These are phyloP conservation scores for Neobulgaria alba DNA, from an alignment of 2,329 filamentous ascomycete species.

Conservation along the genomic window DNA sequence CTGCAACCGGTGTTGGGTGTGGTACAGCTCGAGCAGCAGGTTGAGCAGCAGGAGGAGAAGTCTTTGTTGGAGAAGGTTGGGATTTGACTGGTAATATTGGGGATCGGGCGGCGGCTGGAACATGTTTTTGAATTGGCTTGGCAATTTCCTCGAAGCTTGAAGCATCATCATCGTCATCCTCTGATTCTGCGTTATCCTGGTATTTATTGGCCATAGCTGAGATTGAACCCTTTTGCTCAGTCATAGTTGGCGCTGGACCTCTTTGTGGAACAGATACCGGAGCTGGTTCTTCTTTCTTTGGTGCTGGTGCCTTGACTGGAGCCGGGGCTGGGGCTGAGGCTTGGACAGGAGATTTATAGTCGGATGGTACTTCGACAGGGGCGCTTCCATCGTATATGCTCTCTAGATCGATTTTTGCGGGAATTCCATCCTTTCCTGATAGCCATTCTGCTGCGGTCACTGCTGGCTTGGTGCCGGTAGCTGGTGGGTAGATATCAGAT, in stretches of 20 bases:
- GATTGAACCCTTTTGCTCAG: constrained; percentile 82
- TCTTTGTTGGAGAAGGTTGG: constrained; percentile 36
- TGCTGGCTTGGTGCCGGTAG: constrained; percentile 69
- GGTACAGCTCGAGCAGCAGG: constrained; percentile 19
- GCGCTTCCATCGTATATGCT: constrained; percentile 80
- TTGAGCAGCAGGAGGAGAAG: constrained; percentile 26
- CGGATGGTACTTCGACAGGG: constrained; percentile 65
- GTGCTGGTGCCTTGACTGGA: constrained; percentile 28
- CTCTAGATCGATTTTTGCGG: constrained; percentile 89
- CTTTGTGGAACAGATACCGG: constrained; percentile 36
- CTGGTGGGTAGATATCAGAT: constrained; percentile 91
- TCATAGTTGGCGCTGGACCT: constrained; percentile 59
- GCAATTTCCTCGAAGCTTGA: constrained; percentile 83
- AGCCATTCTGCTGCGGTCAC: constrained; percentile 79
- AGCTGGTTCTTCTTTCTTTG: constrained; percentile 43
- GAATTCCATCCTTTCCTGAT: constrained; percentile 71
- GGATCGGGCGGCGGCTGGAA: constrained; percentile 32
- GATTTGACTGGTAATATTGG: constrained; percentile 31
- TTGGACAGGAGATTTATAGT: constrained; percentile 51
- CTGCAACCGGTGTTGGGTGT: constrained; percentile 14
- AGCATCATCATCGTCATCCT: constrained; percentile 46
- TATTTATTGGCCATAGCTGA: constrained; percentile 78
- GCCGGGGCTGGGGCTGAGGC: constrained; percentile 37
- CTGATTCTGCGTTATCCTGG: constrained; percentile 60
- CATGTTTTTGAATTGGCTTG: constrained; percentile 59